Conservation (phyloP, 1,284 basidiomycete genomes). For the Irpex sp. region DNA sequence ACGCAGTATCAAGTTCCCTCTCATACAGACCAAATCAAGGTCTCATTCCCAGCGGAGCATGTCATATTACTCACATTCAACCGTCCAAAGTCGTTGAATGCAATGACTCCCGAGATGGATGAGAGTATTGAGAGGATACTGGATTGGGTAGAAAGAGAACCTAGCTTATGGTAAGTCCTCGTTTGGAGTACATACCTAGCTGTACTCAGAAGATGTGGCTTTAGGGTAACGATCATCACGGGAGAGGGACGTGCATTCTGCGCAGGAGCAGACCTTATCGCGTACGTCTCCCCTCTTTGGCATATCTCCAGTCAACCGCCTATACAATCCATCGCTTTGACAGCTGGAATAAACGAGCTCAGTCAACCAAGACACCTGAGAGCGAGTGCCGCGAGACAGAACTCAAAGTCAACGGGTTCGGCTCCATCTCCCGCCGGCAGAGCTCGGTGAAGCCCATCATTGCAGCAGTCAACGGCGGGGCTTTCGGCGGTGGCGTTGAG, state of each 20-base stretch:
- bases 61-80: constrained; percentile 74
- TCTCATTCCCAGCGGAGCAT: constrained; percentile 62
- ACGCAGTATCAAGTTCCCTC: constrained; percentile 32
- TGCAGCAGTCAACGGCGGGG: constrained; percentile 78
- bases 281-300: constrained; percentile 37
- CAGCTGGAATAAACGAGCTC: constrained; percentile 53
- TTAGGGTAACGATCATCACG: constrained; percentile 74
- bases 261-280: constrained; percentile 77
- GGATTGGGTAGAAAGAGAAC: constrained; percentile 77
- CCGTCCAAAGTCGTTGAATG: constrained; percentile 70
- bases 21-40: constrained; percentile 53
- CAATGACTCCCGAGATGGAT: constrained; percentile 62
- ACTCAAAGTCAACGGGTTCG: constrained; percentile 64
- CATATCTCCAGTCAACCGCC: not conserved
- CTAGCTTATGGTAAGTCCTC: constrained; percentile 57
- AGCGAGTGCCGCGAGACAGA: constrained; percentile 44
- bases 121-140: constrained; percentile 55
- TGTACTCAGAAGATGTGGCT: not conserved
- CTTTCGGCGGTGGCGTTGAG: constrained; percentile 81
- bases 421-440: constrained; percentile 66
- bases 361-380: constrained; percentile 31
- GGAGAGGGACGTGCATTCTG: constrained; percentile 78
- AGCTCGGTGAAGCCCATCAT: constrained; percentile 73
- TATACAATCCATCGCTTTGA: too few relatives aligned
- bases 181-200: not conserved